Base-by-base conservation (phyloP, 345 rosid genomes). In the Syzygium aqueum region DNA sequence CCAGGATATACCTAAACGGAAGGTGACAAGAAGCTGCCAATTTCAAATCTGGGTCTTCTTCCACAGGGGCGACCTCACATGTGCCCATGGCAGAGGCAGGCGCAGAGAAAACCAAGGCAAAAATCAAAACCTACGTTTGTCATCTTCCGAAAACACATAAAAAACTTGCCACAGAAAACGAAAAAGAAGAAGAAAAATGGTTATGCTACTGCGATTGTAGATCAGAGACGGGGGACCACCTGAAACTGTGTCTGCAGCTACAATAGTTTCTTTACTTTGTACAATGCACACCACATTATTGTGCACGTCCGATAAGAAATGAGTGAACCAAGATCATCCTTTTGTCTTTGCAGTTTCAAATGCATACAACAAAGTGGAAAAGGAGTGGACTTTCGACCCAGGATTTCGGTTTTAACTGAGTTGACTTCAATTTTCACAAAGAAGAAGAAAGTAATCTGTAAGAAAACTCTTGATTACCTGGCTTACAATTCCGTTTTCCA, bases 401-500 rank as follows among this genome's bases (percentile, higher is more conserved):
- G 43, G 43, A 5, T 40, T 40, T 40, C 43, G 43, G 43, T 40
- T 40, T 40, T 40, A 40, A 40, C 43, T 40, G 1, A 40, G 43
- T 4, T 40, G 43, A 40, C 43, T 40, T 40, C 43, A 40, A 40
- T 40, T 40, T 40, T 40, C 43, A 40, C 6, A 4, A 40, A 6
- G 43, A 40, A 40, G 6, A 40, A 40, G 43, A 40, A 40, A 40
- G 43, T 40, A 40, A 40, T 40, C 43, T 40, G 43, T 4, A 40
- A 40, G 43, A 40, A 40, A 40, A 40, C 43, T 40, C 43, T 25
- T 51, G 4, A 23, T 57, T 90, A 98, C 99, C 99, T 96, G 98
- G 92, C 93, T 95, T 22, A 94, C 94, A 27, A 95, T 93, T 63
- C 99, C 99, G 54, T 93, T 94, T 88, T 98, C 99, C 53, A 96